Evolutionary conservation across 345 rosid genomes (phyloP), one percentile per base, ranked within the genome.

Genomic region (Arabidopsis arenosa): DNA sequence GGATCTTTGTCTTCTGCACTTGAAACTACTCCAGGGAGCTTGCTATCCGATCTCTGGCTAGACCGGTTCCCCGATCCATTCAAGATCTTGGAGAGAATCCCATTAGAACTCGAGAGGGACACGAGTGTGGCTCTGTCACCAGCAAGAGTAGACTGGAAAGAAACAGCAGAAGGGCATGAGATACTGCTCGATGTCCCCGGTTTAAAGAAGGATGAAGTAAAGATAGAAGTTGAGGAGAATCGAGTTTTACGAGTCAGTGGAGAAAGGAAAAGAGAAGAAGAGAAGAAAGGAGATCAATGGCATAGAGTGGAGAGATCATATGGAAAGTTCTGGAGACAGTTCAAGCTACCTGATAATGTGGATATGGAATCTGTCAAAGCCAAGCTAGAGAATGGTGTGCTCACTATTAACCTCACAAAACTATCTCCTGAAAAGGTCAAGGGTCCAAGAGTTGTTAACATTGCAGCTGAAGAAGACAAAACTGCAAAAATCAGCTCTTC

Each of bases 241-340:
- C 62, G 96, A 45, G 89, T 87, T 52, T 69, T 88, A 76, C 44
- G 89, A 60, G 90, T 90, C 17, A 88, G 90, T 35, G 96, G 96
- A 6, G 97, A 92, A 80, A 91, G 90, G 85, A 91, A 85, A 66
- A 76, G 76, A 56, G 96, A 91, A 37, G 94, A 85, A 37, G 96
- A 87, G 85, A 79, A 79, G 75, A 84, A 88, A 62, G 96, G 85
- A 11, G 93, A 93, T 36, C 96, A 87, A 11, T 93, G 97, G 96
- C 98, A 93, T 57, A 79, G 96, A 33, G 84, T 85, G 14, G 98
- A 93, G 86, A 85, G 96, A 56, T 90, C 88, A 0, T 76, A 81
- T 64, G 98, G 97, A 9, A 89, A 87, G 73, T 93, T 93, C 69
- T 91, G 89, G 93, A 89, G 98, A 77, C 93, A 84, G 84, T 90